Evolutionary conservation across 164 flowering plant genomes (phyloP).

Genomic region (Taxillus chinensis): DNA sequence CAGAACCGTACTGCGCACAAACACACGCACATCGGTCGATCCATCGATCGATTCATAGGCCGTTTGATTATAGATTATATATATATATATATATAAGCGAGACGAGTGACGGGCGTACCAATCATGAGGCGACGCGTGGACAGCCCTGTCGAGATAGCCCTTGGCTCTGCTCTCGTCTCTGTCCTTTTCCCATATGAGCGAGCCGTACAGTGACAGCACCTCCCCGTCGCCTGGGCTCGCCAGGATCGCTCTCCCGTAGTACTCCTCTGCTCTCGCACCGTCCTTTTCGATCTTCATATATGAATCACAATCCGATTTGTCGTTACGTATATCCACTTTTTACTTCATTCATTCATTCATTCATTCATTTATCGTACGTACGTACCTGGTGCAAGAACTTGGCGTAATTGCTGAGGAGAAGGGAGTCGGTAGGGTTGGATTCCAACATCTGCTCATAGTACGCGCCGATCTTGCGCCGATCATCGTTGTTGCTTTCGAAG

Average conservation of each 20-base stretch:
- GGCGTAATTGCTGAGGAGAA: slow-evolving; percentile 68
- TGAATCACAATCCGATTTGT: neutral
- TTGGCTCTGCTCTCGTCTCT: slow-evolving; percentile 52
- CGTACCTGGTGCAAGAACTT: slow-evolving; percentile 71
- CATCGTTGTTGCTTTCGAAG: slow-evolving; percentile 13
- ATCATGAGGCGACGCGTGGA: slow-evolving; percentile 57
- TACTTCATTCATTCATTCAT: no score
- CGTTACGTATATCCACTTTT: no score
- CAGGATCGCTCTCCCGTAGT: slow-evolving; percentile 67
- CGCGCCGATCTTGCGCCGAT: slow-evolving; percentile 36
- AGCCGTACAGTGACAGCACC: slow-evolving; percentile 52
- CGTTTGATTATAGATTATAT: no score
- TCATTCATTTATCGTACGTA: neutral
- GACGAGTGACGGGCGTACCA: slow-evolving; percentile 25
- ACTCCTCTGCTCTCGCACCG: slow-evolving; percentile 55
- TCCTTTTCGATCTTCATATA: slow-evolving; percentile 49
- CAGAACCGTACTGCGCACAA: slow-evolving; percentile 30
- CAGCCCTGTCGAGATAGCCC: slow-evolving; percentile 56
- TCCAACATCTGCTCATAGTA: slow-evolving; percentile 58
- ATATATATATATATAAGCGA: neutral
- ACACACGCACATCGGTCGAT: no score
- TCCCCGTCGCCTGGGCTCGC: slow-evolving; percentile 72
- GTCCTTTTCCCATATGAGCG: slow-evolving; percentile 60
- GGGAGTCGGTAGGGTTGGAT: slow-evolving; percentile 49
- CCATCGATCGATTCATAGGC: no score